Base-by-base conservation (phyloP, 805 yeast species). In the Candida silvicultrix region DNA sequence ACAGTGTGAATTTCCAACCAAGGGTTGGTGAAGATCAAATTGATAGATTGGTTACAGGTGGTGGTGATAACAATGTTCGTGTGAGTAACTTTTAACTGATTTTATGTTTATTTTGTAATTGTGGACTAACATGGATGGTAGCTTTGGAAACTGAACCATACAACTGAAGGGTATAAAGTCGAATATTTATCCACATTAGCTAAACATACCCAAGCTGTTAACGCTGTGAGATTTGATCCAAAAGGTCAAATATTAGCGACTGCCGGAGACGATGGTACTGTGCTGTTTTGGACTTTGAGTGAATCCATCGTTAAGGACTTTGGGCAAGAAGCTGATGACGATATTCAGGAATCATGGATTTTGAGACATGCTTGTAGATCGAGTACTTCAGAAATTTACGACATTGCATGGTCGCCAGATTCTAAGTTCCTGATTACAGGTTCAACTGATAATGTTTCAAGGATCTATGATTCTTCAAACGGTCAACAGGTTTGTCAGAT, bases 221-320 rank as follows among this genome's bases (percentile, higher is more conserved):
- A 94, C 59, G 90, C 81, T 31, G 96, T 88, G 5, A 68, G 96
- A 43, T 94, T 90, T 60, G 83, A 79, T 57, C 81, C 83, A 2
- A 65, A 63, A 3, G 97, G 97, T 1, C 72, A 75, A 42, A 52
- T 75, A 7, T 68, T 94, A 20, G 98, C 98, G 0, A 77, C 92
- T 0, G 97, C 96, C 0, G 95, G 97, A 3, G 99, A 94, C 60
- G 99, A 94, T 63, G 98, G 99, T 2, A 80, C 84, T 7, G 75
- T 94, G 22, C 70, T 90, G 51, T 65, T 94, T 32, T 94, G 99
- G 99, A 72, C 69, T 37, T 68, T 74, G 19, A 69, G 80, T 20
- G 81, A 78, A 41, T 67, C 68, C 4, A 67, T 80, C 16, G 70
- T 77, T 6, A 70, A 71, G 49, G 87, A 84, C 36, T 80, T 82